Base-by-base conservation (phyloP, 2,329 filamentous ascomycete genomes). In the Phyllosticta capitalensis region DNA sequence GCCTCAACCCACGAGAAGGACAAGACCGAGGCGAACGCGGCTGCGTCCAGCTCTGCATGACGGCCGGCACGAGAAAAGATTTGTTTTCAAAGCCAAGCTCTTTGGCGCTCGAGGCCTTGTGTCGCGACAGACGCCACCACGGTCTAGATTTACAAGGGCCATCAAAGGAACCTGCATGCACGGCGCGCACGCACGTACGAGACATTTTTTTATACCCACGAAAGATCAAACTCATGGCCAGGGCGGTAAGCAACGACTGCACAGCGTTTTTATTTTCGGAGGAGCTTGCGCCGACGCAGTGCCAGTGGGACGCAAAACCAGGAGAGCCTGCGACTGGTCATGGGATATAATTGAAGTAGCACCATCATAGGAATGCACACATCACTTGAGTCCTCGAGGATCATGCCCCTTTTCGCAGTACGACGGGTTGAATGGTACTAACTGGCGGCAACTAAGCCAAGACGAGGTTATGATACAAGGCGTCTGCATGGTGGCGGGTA, bases 1-100 rank as follows among this genome's bases (percentile, higher is more conserved):
- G 71, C 70, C 64, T 72, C 71, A 62, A 66, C 65, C 30, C 62
- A 67, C 10, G 71, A 69, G 28, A 72, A 71, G 59, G 70, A 69
- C 55, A 72, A 55, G 48, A 45, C 50, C 45, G 56, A 55, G 19
- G 52, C 61, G 1, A 21, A 19, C n/a, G 51, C 48, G 30, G 45
- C 22, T 20, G 38, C 55, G 5, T 57, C 59, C 55, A 55, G 55
- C 45, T 61, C 59, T 19, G 52, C 22, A 48, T 55, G 54, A 48
- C 22, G 10, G 20, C 20, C 9, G 24, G 17, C 14, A 19, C 14
- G 38, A 20, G 38, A 5, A 52, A 20, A 30, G 7, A 28, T 1
- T 45, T 19, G 17, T 45, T 45, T n/a, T 19, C n/a, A 17, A n/a
- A 6, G 38, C n/a, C 38, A 45, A 45, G 38, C 38, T 45, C 38